A percentile compares a stretch with the other conserved stretches of the same genome.
Evolutionary conservation across 768 basidiomycete species (phyloP).

Genomic region (Lactarius pseudohatsudake): DNA sequence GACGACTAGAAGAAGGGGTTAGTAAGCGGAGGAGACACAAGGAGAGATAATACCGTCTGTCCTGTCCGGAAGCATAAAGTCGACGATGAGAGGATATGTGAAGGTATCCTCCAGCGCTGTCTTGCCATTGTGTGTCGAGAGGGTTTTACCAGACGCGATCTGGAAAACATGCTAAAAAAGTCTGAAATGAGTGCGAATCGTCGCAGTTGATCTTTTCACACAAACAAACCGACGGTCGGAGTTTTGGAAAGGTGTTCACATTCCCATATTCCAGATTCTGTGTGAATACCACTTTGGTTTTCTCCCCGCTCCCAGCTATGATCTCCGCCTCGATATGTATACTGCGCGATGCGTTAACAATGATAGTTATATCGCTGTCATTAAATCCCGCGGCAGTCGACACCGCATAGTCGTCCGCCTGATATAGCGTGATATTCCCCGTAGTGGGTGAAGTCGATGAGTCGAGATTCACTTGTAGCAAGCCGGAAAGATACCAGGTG

Average conservation of each 20-base stretch:
- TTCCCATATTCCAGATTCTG: slow-evolving; percentile 64
- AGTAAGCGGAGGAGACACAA: neutral
- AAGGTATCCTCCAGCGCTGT: slow-evolving; percentile 49
- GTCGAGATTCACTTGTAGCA: slow-evolving; percentile 67
- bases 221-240: slow-evolving; percentile 39
- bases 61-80: slow-evolving; percentile 36
- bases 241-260: slow-evolving; percentile 53
- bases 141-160: slow-evolving; percentile 46
- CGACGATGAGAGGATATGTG: slow-evolving; percentile 44
- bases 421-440: slow-evolving; percentile 60
- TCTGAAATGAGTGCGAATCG: neutral
- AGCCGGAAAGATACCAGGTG: slow-evolving; percentile 77
- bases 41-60: slow-evolving; percentile 31
- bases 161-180: slow-evolving; percentile 42
- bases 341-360: no score
- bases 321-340: slow-evolving; percentile 58
- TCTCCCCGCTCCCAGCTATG: slow-evolving; percentile 62
- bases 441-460: slow-evolving; percentile 62
- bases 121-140: slow-evolving; percentile 51
- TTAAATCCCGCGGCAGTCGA: slow-evolving; percentile 44
- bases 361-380: slow-evolving; percentile 36
- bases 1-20: slow-evolving; percentile 37
- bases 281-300: slow-evolving; percentile 54
- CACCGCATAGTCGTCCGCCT: slow-evolving; percentile 57
- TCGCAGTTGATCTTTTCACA: neutral